phyloP scores from a whole-genome alignment of 352 stramenopile species.

The Elongisporangium undulatum region DNA sequence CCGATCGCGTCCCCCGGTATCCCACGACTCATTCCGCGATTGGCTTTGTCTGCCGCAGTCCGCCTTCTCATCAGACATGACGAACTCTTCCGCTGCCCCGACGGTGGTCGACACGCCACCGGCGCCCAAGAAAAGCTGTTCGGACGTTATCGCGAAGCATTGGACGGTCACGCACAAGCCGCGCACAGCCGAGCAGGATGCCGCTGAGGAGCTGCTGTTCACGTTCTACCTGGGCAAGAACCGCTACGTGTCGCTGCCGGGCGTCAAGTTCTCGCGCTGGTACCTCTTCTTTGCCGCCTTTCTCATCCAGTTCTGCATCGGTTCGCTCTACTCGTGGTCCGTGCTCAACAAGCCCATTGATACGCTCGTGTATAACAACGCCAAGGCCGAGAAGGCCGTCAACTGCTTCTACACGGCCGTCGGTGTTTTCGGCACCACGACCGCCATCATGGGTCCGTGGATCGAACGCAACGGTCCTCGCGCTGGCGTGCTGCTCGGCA shows the following conservation, averaged over 20 bases:
- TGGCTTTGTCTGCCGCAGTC: constrained; percentile 14
- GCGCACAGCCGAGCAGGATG: constrained; percentile 39
- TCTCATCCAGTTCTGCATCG: constrained; percentile 68
- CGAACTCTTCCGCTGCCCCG: neutral
- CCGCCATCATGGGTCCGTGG: constrained; percentile 61
- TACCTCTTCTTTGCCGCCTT: constrained; percentile 64
- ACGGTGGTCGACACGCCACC: constrained; percentile 8
- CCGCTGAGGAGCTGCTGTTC: constrained; percentile 47
- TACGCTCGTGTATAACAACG: constrained; percentile 36
- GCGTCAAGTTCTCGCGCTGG: constrained; percentile 55
- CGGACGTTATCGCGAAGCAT: constrained; percentile 27
- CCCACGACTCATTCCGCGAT: constrained; percentile 23
- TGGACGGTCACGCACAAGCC: constrained; percentile 45
- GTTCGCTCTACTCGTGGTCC: constrained; percentile 71
- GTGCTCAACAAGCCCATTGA: constrained; percentile 75
- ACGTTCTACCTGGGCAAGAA: constrained; percentile 48
- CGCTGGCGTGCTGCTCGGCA: constrained; percentile 37
- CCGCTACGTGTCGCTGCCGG: constrained; percentile 35
- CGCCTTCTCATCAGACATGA: neutral
- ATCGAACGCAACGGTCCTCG: constrained; percentile 63
- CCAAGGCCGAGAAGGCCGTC: constrained; percentile 47
- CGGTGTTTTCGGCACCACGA: constrained; percentile 53
- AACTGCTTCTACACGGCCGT: constrained; percentile 74
- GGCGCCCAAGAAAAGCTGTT: constrained; percentile 20
- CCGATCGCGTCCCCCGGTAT: neutral